Evolutionary conservation across 805 yeast genomes (phyloP), one percentile per base, ranked within the genome.

Genomic region (Saccharomycopsis sp.): DNA sequence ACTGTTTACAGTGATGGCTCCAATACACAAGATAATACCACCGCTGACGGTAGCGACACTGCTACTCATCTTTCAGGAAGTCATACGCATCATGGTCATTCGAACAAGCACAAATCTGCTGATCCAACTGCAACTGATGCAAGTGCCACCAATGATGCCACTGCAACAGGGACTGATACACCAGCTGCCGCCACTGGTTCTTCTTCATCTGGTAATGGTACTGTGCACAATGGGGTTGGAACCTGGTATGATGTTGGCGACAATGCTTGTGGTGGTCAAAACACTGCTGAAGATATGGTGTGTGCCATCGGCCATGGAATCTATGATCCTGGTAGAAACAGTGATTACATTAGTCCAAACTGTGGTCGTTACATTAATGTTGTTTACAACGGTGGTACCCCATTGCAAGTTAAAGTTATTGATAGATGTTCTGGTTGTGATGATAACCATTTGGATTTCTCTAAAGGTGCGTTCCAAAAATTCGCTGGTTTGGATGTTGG

Each of bases 191-290:
- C 41, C 57, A 51, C 53, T 59, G 47, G 56, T 19, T 31, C 54
- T 11, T 41, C 53, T 23, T 34, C 54, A 4, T 9, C 54, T 24
- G 27, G 54, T 14, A 38, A 45, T 5, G 45, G 56, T 21, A 44
- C 40, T 7, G 44, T 43, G 8, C 54, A 44, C 48, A 34, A 54
- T 3, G 71, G 71, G 33, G 57, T 66, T 40, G 73, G 72, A 48
- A 69, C 73, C 35, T 67, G 58, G 58, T 68, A 63, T 56, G 53
- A 53, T 32, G 59, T 68, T 21, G 68, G 62, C 3, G 50, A 61
- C 38, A 81, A 80, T 44, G 76, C 81, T 20, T 77, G 82, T 62
- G 82, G 82, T 37, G 44, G 50, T 36, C 57, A 64, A 50, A 67
- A 59, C 63, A 39, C 63, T 14, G 74, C 66, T 50, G 29, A 62